Evolutionary conservation across 208 protist genomes (phyloP).

Genomic region (Naegleria fowleri): DNA sequence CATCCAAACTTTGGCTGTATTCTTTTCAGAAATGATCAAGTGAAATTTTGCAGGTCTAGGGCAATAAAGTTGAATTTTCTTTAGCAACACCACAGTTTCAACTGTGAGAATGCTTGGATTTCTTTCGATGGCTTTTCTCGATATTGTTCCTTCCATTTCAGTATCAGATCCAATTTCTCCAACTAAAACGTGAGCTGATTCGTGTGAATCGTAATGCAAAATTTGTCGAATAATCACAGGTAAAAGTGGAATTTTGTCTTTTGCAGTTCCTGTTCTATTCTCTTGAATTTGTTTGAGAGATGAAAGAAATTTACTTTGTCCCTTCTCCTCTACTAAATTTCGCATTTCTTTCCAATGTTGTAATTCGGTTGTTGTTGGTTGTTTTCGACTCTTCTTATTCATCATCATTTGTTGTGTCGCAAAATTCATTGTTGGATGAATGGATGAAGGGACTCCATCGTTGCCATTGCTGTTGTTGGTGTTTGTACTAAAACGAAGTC

Average conservation of each 20-base stretch:
- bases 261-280: background rate
- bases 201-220: background rate
- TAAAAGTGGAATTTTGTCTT: background rate
- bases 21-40: slow-evolving; percentile 4
- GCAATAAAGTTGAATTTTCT: background rate
- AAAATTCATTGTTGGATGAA: background rate
- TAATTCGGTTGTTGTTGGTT: background rate
- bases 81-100: background rate
- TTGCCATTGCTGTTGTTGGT: background rate
- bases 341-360: background rate
- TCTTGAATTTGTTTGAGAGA: background rate
- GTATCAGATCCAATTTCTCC: background rate
- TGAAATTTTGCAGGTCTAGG: background rate
- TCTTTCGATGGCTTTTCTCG: background rate
- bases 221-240: background rate
- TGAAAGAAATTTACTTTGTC: background rate
- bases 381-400: background rate
- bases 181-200: background rate
- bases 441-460: background rate
- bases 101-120: background rate
- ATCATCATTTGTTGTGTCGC: background rate
- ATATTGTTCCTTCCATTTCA: background rate
- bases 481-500: too few relatives aligned
- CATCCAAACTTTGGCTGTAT: background rate
- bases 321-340: background rate